Evolutionary conservation across 139 green algal species (phyloP), one percentile per base, ranked within the genome.

Genomic region (Haematococcus lacustris): DNA sequence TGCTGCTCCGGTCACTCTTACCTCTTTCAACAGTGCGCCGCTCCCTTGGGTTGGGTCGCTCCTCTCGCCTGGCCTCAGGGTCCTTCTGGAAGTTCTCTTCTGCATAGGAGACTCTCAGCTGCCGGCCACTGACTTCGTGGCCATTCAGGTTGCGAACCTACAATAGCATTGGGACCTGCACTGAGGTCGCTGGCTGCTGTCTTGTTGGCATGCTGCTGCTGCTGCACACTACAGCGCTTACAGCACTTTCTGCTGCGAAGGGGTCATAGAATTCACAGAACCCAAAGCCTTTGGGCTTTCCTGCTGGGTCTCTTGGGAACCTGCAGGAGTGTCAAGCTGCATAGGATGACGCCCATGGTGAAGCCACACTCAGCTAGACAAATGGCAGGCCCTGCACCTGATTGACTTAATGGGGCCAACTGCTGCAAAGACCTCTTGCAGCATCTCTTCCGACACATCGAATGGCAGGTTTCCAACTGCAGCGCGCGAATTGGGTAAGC

Each of bases 231-330:
- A n/a, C n/a, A n/a, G n/a, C n/a, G n/a, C n/a, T n/a, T n/a, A 92
- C 83, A 1, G 91, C 90, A 66, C 82, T 92, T 73, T 96, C 81
- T 23, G 95, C 95, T n/a, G 89, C 94, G 40, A 82, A 73, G 4
- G 87, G 79, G 82, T 99, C 95, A 68, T 83, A 88, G 73, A 89
- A 98, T 70, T 99, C 95, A 38, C 87, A 91, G 62, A 99, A 99
- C 0, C 88, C 94, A 78, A 94, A 98, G 26, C 94, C 94, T 38
- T 97, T 96, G 1, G 88, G 84, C 75, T 93, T 96, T 30, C 94
- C 94, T 0, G 92, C 97, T 21, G 57, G 23, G 6, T 69, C 38
- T 30, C 39, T 23, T 3, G 33, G 38, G 39, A 38, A 59, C 28
- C 3, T 28, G 57, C 47, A 13, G 47, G 13, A 57, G 47, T 21